phyloP scores from a whole-genome alignment of 495 filamentous ascomycete species.

The Lepidopterella palustris region DNA sequence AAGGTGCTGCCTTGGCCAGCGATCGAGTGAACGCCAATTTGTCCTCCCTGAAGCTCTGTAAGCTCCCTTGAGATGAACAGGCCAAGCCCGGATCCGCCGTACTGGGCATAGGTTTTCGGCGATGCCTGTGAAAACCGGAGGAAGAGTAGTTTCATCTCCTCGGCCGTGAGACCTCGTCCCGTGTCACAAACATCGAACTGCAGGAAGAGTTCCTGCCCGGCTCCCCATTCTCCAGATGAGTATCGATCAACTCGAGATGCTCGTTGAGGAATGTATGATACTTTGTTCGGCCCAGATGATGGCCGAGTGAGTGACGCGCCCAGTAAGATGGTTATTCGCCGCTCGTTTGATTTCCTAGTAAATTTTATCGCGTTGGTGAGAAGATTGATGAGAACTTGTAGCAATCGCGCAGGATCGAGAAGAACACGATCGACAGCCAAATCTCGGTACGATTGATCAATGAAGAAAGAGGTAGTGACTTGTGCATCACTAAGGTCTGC shows the following conservation, averaged over 20 bases:
- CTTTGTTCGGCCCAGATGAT: constrained; percentile 21
- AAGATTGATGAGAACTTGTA: constrained; percentile 34
- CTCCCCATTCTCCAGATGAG: constrained; percentile 26
- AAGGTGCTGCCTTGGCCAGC: constrained; percentile 30
- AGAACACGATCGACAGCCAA: constrained; percentile 24
- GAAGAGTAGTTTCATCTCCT: constrained; percentile 30
- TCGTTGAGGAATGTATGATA: constrained; percentile 16
- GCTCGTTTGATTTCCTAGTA: constrained; percentile 18
- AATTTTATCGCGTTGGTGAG: constrained; percentile 38
- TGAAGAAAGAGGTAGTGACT: constrained; percentile 11
- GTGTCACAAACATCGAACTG: constrained; percentile 32
- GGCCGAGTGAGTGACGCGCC: constrained; percentile 25
- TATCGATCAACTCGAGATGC: constrained; percentile 10
- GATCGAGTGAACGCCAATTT: constrained; percentile 32
- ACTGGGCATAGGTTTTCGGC: constrained; percentile 30
- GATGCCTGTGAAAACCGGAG: constrained; percentile 30
- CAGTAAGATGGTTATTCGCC: constrained; percentile 21
- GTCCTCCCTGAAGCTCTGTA: constrained; percentile 31
- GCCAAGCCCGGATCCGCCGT: constrained; percentile 34
- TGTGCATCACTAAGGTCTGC: constrained; percentile 26
- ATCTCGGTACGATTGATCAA: constrained; percentile 24
- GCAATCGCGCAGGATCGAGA: constrained; percentile 26
- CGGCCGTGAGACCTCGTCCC: constrained; percentile 29
- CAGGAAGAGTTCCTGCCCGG: constrained; percentile 28
- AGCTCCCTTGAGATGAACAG: constrained; percentile 33